These are phyloP conservation scores for Kluyveromyces lactis DNA, from an alignment of 805 yeast genomes.

Conservation along the genomic window DNA sequence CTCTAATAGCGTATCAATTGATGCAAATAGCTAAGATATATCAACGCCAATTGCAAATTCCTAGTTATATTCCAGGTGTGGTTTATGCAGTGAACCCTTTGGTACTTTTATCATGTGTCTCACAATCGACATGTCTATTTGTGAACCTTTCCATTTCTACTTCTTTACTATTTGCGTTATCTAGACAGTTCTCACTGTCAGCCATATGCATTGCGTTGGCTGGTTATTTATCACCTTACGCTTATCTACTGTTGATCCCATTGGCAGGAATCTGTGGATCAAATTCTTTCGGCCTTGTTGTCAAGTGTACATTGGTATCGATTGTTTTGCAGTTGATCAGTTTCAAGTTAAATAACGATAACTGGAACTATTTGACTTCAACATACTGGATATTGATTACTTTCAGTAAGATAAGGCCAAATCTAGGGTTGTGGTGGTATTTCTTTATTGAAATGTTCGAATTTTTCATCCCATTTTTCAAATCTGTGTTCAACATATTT, in stretches of 20 bases:
- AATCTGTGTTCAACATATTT: conserved; percentile 75
- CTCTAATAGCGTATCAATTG: conserved; percentile 46
- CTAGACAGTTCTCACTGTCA: conserved; percentile 34
- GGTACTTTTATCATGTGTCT: conserved; percentile 54
- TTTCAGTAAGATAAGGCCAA: conserved; percentile 73
- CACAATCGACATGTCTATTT: conserved; percentile 60
- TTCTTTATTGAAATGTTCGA: conserved; percentile 93
- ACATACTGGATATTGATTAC: conserved; percentile 51
- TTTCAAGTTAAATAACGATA: conserved; percentile 31
- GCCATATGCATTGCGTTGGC: conserved; percentile 52
- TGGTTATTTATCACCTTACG: conserved; percentile 54
- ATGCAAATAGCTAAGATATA: conserved; percentile 36
- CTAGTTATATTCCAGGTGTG: conserved; percentile 44
- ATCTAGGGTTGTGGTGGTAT: conserved; percentile 98
- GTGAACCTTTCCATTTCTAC: conserved; percentile 49
- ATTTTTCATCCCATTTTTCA: conserved; percentile 74
- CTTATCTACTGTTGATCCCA: conserved; percentile 54
- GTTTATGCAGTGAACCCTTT: conserved; percentile 78
- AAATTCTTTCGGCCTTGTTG: conserved; percentile 6
- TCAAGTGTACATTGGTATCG: conserved; percentile 3
- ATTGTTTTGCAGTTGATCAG: conserved; percentile 31
- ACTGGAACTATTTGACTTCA: conserved; percentile 39
- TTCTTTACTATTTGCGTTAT: conserved; percentile 38
- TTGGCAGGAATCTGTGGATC: conserved; percentile 27
- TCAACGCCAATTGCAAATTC: conserved; percentile 10